Conservation (phyloP, 441 rosid species). For the Adansonia madagascariensis region DNA sequence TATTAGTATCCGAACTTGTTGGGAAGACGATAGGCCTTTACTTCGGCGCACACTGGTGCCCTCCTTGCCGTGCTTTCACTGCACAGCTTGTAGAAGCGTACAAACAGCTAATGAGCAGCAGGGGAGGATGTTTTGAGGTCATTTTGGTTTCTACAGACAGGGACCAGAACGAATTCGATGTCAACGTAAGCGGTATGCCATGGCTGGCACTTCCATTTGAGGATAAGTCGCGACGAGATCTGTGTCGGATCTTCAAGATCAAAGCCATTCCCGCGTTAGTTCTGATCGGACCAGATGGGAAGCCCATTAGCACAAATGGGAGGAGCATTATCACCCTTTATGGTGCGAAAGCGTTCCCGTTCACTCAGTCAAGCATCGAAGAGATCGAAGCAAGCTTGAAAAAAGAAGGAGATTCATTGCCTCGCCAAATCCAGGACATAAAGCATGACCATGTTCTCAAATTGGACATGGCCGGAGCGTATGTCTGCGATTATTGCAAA, state of each 20-base stretch:
- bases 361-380: constrained; percentile 54
- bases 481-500: constrained; percentile 68
- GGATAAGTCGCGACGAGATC: constrained; percentile 63
- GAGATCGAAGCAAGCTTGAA: constrained; percentile 61
- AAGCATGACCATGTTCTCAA: constrained; percentile 73
- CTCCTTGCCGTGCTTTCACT: constrained; percentile 74
- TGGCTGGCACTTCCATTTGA: constrained; percentile 84
- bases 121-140: constrained; percentile 52
- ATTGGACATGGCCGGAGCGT: constrained; percentile 82
- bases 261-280: constrained; percentile 71
- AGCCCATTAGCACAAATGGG: constrained; percentile 57
- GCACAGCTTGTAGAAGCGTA: constrained; percentile 61
- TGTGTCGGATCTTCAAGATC: constrained; percentile 67
- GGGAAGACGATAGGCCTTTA: constrained; percentile 80
- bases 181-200: constrained; percentile 61
- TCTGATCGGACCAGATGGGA: constrained; percentile 76
- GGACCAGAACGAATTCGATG: constrained; percentile 59
- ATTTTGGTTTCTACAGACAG: constrained; percentile 69
- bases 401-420: constrained; percentile 68
- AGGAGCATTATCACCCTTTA: constrained; percentile 57
- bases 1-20: constrained; percentile 53
- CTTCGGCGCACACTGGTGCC: constrained; percentile 82
- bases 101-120: constrained; percentile 41
- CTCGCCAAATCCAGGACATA: constrained; percentile 54
- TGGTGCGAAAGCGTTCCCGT: constrained; percentile 70